phyloP scores from a whole-genome alignment of 805 yeast species.

The Zygoascus biomembranicola region DNA sequence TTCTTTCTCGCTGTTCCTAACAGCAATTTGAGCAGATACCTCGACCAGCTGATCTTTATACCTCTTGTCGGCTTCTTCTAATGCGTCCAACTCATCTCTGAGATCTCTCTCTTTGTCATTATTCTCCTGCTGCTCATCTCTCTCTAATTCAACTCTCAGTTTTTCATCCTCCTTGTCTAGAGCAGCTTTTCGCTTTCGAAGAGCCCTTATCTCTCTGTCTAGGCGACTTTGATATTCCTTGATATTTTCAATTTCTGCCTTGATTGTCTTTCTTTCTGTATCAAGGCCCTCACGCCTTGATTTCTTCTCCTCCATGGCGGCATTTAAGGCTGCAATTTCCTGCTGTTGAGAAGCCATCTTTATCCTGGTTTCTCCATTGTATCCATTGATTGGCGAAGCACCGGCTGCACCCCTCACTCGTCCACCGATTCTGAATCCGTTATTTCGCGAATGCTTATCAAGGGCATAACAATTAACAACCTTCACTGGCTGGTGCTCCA shows the following conservation, averaged over 20 bases:
- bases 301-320: not conserved
- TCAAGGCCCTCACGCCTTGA: conserved; percentile 7
- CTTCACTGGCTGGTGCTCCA: conserved; percentile 32
- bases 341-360: conserved; percentile 16
- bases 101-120: not conserved
- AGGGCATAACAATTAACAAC: conserved; percentile 24
- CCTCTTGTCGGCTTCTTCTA: not conserved
- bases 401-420: conserved; percentile 36
- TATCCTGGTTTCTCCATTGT: conserved; percentile 18
- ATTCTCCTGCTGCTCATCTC: not conserved
- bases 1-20: not conserved
- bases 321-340: conserved; percentile 3
- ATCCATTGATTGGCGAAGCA: conserved; percentile 43
- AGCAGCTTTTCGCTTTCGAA: not conserved
- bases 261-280: not conserved
- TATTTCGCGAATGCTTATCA: conserved; percentile 2
- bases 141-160: not conserved
- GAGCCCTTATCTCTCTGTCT: not conserved
- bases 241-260: not conserved
- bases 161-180: not conserved
- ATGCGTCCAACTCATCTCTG: not conserved
- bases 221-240: not conserved
- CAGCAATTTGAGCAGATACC: not conserved
- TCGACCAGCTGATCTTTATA: not conserved
- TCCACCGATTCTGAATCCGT: conserved; percentile 17